These are phyloP conservation scores for Boletus fagicola DNA, from an alignment of 768 basidiomycete species.

Conservation along the genomic window DNA sequence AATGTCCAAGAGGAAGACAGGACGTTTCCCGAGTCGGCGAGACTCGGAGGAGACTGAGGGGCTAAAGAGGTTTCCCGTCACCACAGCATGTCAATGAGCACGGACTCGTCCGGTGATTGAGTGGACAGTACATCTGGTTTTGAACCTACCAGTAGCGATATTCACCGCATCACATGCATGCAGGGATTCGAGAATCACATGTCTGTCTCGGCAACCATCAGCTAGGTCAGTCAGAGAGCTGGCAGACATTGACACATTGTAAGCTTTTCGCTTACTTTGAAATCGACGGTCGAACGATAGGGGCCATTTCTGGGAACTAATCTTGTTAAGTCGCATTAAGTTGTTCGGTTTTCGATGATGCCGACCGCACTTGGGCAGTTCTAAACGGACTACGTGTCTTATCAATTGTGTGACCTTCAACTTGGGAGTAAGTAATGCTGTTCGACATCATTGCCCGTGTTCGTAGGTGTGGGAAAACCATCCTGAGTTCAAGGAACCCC, in stretches of 20 bases:
- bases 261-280: not conserved
- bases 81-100: not conserved
- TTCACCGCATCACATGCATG: not conserved
- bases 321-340: too few relatives aligned
- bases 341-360: not conserved
- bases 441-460: too few relatives aligned
- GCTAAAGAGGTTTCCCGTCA: not conserved
- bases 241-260: not conserved
- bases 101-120: not conserved
- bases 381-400: not conserved
- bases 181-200: not conserved
- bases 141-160: not conserved
- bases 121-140: not conserved
- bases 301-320: not conserved
- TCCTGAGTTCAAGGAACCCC: not conserved
- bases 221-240: not conserved
- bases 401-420: not conserved
- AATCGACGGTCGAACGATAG: not conserved
- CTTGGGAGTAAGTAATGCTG: not conserved
- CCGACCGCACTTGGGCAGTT: not conserved
- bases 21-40: conserved; percentile 12
- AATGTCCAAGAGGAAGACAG: not conserved
- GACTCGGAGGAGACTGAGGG: conserved; percentile 12
- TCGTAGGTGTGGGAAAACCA: not conserved
- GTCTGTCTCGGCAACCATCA: not conserved